Evolutionary conservation across 1,284 basidiomycete genomes (phyloP).

Genomic region (Veloboletus limbatus): DNA sequence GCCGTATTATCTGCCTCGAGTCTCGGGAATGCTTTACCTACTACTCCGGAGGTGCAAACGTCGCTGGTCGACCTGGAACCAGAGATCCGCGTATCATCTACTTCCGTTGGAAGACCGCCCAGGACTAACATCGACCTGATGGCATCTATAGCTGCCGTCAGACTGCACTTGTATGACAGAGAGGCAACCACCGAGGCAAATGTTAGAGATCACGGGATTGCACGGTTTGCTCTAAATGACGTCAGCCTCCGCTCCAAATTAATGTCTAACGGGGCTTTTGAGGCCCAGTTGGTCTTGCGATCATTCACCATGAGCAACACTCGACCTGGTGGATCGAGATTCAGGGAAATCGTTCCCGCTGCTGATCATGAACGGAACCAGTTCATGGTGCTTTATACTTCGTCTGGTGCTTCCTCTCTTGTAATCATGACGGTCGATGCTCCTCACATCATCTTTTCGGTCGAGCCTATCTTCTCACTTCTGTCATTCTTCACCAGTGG

Average conservation of each 20-base stretch:
- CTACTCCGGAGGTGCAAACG: conserved; percentile 6
- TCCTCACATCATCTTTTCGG: conserved; percentile 90
- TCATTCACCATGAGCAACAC: conserved; percentile 94
- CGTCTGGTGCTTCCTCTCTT: conserved; percentile 66
- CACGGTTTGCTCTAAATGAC: conserved; percentile 80
- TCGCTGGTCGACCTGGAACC: conserved; percentile 52
- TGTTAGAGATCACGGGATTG: conserved; percentile 80
- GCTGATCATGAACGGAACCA: conserved; percentile 89
- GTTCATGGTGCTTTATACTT: conserved; percentile 91
- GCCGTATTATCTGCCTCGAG: conserved; percentile 13
- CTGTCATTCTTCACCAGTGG: conserved; percentile 82
- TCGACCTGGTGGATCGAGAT: conserved; percentile 77
- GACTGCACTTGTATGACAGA: conserved; percentile 88
- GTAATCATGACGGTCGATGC: conserved; percentile 90
- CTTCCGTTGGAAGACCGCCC: conserved; percentile 28
- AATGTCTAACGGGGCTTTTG: conserved; percentile 79
- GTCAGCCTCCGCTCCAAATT: conserved; percentile 82
- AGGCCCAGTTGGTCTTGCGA: conserved; percentile 85
- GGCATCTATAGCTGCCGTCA: conserved; percentile 74
- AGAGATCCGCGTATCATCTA: conserved; percentile 42
- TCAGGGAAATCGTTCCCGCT: conserved; percentile 94
- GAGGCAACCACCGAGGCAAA: conserved; percentile 58
- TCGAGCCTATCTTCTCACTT: conserved; percentile 90
- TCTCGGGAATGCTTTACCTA: conserved; percentile 3
- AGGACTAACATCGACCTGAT: conserved; percentile 78